Base-by-base conservation (phyloP, 108 stramenopile species). In the Aurantiochytrium sp. region DNA sequence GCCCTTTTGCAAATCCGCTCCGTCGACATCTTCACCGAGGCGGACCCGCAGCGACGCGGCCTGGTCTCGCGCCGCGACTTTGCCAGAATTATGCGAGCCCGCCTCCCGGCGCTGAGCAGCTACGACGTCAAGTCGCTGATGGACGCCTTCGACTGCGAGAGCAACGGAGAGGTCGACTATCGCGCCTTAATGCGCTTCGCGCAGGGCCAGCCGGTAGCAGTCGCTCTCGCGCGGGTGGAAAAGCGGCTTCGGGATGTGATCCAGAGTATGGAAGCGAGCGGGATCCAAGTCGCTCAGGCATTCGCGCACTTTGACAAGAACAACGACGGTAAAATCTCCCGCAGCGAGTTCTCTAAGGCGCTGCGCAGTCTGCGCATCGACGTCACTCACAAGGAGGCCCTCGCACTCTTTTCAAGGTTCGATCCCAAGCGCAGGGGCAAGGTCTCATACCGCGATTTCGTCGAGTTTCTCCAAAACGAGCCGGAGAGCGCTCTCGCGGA, bases 361-460 rank as follows among this genome's bases (percentile, higher is more conserved):
- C 48, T 88, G 54, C 69, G 73, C 0, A 88, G 41, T 31, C 88
- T 88, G 8, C 55, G 88, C 37, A 55, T 88, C 55, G 73, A 85
- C 37, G 30, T 88, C 37, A 85, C 19, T 32, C 32, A 30, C 6
- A 69, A 4, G 6, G 88, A 88, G 52, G 21, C 55, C 36, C 50
- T 41, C 19, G 88, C 88, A 4, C 37, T 88, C 36, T 88, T 85
- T 39, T 34, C 54, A 19, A n/a, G 88, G 8, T 73, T 81, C 8
- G 88, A 88, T 52, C 88, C 88, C 24, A 81, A 55, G 8, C 53
- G 81, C 8, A 52, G 54, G 30, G 88, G 88, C 4, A 3, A 19
- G 39, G 88, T 88, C 2, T 85, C 54, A 48, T 88, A 88, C 81
- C 50, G 32, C 37, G 88, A 88, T 17, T 88, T 88, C 24, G 68